Evolutionary conservation across 164 flowering plant species (phyloP), one percentile per base, ranked within the genome.

Genomic region (Pachysandra terminalis): DNA sequence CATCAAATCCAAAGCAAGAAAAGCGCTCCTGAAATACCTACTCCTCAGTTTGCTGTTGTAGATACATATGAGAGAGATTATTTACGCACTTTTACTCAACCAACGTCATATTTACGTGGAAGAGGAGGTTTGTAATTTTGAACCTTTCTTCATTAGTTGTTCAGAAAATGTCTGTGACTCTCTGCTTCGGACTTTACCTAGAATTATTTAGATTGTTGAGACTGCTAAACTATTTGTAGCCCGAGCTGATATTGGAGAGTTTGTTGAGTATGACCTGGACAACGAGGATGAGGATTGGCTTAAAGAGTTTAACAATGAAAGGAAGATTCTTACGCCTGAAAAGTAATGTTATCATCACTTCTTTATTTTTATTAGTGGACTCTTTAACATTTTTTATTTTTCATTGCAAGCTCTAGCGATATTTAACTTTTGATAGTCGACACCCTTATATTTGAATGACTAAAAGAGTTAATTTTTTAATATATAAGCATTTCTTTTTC

Each of bases 231-330:
- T 68, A 22, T 68, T 67, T 76, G 77, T 82, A 94, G 99, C 90
- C 59, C 83, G 99, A 59, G 81, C 98, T 69, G 99, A 96, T 81
- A 78, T 93, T 71, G 99, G 97, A 65, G 99, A 93, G 58, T 93
- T 93, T 81, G 83, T 93, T 66, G 99, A 96, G 87, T 96, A 96
- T 84, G 99, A 96, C 75, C 75, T 93, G 71, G 98, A 96, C 80
- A 91, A 91, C 59, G 98, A 93, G 80, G 99, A 96, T 66, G 98
- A 96, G 70, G 99, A 93, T 71, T 93, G 99, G 99, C 87, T 93
- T 71, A 62, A 79, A 57, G 91, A 88, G 63, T 81, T 84, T 71
- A 88, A 93, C 79, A 77, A 73, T 59, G 97, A 87, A 69, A 74
- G 80, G 73, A 85, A 79, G 78, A 78, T 73, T 65, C 86, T 96